Evolutionary conservation across 2,329 filamentous ascomycete genomes (phyloP), one percentile per base, ranked within the genome.

Genomic region (Penicillium sp.): DNA sequence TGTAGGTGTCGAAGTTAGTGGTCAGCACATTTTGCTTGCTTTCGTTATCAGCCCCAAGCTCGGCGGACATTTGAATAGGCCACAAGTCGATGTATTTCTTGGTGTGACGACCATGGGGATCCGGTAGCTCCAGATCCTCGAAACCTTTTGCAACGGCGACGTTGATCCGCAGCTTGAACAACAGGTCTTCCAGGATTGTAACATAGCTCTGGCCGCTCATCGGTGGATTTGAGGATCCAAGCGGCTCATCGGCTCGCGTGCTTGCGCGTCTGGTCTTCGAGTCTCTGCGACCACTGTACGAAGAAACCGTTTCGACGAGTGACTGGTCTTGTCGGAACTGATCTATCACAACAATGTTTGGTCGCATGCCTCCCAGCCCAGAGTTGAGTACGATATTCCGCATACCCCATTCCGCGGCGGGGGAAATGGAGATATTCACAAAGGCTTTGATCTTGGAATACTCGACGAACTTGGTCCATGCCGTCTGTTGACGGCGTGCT

Each of bases 51-150:
- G 87, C 79, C 0, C 85, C 83, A 32, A 94, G 83, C 64, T 93
- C 90, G 1, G 91, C 91, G 5, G 91, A 93, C 90, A 96, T 96
- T 62, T 96, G 92, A 49, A 96, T 94, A 0, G 91, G 91, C 91
- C 91, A 96, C 4, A 96, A 76, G 66, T 96, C 91, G 57, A 96
- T 90, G 66, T 88, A 93, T 65, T 86, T 90, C 68, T 93, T 93
- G 4, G 77, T 78, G 49, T 87, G 84, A 16, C 70, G 67, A 4
- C 80, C 81, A 38, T 85, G 79, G 1, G 79, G 71, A 18, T 83
- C 79, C 0, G 91, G 91, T 0, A 91, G 83, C 66, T 94, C 89
- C 1, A 96, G 77, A 1, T 84, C 75, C 49, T 91, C 85, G 60
- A 95, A 96, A 0, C 90, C 91, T 67, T 90, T 91, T 0, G 89